Evolutionary conservation across 2,329 filamentous ascomycete genomes (phyloP).

Genomic region (Fusarium sp.): DNA sequence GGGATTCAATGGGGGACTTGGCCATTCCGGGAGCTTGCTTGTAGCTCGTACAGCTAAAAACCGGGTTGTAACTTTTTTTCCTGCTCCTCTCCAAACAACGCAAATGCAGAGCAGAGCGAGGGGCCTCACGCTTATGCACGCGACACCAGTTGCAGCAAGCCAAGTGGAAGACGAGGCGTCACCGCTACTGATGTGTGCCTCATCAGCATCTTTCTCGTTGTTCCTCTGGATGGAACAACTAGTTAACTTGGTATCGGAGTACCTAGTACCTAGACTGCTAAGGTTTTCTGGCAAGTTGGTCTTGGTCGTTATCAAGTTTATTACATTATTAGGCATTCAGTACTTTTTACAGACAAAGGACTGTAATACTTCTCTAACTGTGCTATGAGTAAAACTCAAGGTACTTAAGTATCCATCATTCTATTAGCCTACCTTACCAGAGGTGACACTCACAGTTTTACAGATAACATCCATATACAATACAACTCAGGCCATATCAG

Average conservation of each 20-base stretch:
- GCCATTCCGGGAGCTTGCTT: constrained; percentile 11
- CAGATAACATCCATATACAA: background rate
- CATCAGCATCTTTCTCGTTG: constrained; percentile 2
- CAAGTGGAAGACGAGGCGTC: constrained; percentile 33
- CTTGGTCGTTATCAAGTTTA: background rate
- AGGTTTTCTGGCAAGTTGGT: background rate
- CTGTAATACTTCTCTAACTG: background rate
- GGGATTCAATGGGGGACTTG: constrained; percentile 19
- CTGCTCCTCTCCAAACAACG: background rate
- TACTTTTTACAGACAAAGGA: background rate
- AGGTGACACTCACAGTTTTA: background rate
- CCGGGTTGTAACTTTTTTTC: constrained; percentile 13
- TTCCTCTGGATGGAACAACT: background rate
- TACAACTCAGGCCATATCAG: constrained; percentile 8
- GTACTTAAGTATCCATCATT: background rate
- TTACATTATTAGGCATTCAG: background rate
- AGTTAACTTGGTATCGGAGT: background rate
- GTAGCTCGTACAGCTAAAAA: constrained; percentile 21
- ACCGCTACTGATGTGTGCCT: constrained; percentile 35
- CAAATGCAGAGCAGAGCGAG: constrained; percentile 2
- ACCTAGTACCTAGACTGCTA: background rate
- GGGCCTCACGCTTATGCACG: constrained; percentile 42
- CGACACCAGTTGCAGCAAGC: constrained; percentile 41
- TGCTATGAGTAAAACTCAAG: background rate
- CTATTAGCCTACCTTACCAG: background rate